Evolutionary conservation across 169 alveolate genomes (phyloP).

Genomic region (Pseudocohnilembus persalinus): DNA sequence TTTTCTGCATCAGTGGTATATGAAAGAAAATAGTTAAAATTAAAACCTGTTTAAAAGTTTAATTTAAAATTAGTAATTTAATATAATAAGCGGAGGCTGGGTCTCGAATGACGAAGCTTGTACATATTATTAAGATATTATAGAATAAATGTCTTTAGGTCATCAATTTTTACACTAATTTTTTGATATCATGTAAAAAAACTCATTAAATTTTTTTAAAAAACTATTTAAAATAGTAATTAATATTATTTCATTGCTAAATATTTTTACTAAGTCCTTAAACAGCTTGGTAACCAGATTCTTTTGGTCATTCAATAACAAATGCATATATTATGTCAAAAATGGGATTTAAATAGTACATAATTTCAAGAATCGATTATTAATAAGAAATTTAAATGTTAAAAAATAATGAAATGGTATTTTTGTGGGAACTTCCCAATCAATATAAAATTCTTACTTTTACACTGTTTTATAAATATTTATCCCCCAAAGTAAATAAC

Average conservation of each 20-base stretch:
- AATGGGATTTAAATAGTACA: neutral
- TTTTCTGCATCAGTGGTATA: no score
- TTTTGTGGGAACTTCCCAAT: neutral
- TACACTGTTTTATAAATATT: neutral
- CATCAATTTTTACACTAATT: neutral
- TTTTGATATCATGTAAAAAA: neutral
- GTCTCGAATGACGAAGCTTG: neutral
- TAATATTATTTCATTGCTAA: no score
- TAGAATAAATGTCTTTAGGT: neutral
- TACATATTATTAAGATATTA: neutral
- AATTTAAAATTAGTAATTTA: no score
- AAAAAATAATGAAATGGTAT: neutral
- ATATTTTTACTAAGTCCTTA: neutral
- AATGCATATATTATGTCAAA: neutral
- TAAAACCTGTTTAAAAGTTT: neutral
- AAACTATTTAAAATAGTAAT: neutral
- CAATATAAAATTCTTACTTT: neutral
- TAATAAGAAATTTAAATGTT: no score
- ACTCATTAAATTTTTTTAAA: no score
- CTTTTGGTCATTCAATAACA: neutral
- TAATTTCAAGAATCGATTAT: neutral
- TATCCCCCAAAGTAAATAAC: neutral
- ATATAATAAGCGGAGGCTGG: neutral
- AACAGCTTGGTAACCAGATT: neutral
- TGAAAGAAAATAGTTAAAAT: neutral